Conservation (phyloP, 768 basidiomycete species). For the Ephemerocybe angulata region DNA sequence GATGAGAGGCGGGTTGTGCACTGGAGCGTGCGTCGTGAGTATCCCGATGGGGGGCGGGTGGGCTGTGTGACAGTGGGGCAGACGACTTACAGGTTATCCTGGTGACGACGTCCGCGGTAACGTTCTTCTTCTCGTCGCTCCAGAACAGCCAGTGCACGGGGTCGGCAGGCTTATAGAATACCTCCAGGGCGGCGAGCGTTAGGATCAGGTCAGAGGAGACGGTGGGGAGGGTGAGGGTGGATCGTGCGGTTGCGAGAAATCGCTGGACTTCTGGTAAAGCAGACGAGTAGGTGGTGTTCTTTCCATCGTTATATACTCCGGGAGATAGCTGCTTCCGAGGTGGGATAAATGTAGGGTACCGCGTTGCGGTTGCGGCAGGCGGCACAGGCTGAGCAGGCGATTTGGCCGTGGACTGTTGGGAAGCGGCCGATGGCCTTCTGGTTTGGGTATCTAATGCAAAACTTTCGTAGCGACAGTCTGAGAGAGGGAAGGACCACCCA, state of each 20-base stretch:
- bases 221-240: constrained; percentile 35
- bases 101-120: constrained; percentile 51
- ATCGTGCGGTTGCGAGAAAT: constrained; percentile 43
- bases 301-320: constrained; percentile 40
- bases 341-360: constrained; percentile 21
- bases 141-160: constrained; percentile 65
- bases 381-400: constrained; percentile 13
- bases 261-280: constrained; percentile 46
- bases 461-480: constrained; percentile 8
- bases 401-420: constrained; percentile 20
- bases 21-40: constrained; percentile 20
- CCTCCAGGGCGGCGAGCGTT: constrained; percentile 57
- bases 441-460: neutral
- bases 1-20: constrained; percentile 37
- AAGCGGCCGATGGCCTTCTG: neutral
- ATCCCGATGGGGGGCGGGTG: neutral
- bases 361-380: constrained; percentile 16
- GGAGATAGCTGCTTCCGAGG: constrained; percentile 27
- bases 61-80: neutral
- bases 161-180: constrained; percentile 52
- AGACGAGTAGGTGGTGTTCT: constrained; percentile 39
- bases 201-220: constrained; percentile 44
- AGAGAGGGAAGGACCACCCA: constrained; percentile 6
- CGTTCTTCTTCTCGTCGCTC: constrained; percentile 45
- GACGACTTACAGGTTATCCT: constrained; percentile 48